phyloP scores from a whole-genome alignment of 2,329 filamentous ascomycete genomes.

The Stagonosporopsis vannaccii region DNA sequence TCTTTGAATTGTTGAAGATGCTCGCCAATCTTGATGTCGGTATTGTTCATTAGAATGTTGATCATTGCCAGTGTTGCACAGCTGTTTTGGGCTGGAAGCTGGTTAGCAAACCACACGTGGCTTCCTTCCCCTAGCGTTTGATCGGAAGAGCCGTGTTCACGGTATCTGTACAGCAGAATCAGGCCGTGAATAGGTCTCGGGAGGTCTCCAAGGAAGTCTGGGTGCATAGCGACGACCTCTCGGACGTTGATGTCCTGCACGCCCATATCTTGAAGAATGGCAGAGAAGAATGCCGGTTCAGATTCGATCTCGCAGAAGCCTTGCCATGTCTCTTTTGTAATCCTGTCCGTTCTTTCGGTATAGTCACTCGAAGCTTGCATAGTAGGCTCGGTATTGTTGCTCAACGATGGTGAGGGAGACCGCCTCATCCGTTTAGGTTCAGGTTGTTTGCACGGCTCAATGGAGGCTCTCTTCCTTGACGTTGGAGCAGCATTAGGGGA shows the following conservation, averaged over 20 bases:
- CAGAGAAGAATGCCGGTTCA: conserved; percentile 86
- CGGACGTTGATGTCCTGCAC: conserved; percentile 75
- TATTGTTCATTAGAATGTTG: conserved; percentile 89
- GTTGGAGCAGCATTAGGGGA: background rate
- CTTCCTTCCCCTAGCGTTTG: conserved; percentile 65
- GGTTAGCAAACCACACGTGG: conserved; percentile 92
- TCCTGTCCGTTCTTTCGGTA: conserved; percentile 40
- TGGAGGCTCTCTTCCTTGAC: background rate
- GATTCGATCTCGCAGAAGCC: conserved; percentile 89
- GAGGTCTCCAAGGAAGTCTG: conserved; percentile 31
- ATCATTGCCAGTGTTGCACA: conserved; percentile 93
- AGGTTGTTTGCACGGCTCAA: background rate
- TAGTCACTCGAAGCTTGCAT: conserved; percentile 20
- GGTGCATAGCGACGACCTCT: conserved; percentile 78
- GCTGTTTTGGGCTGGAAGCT: conserved; percentile 72
- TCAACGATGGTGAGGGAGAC: background rate
- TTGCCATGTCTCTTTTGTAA: conserved; percentile 62
- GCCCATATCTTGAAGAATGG: conserved; percentile 80
- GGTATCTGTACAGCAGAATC: conserved; percentile 84
- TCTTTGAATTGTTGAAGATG: conserved; percentile 75
- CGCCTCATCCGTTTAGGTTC: conserved; percentile 1
- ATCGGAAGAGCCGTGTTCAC: conserved; percentile 60
- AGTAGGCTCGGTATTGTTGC: background rate
- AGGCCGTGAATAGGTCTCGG: conserved; percentile 70
- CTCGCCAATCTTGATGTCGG: conserved; percentile 70